Evolutionary conservation across 2,329 filamentous ascomycete genomes (phyloP), one percentile per base, ranked within the genome.

Genomic region (Trichoderma harzianum): DNA sequence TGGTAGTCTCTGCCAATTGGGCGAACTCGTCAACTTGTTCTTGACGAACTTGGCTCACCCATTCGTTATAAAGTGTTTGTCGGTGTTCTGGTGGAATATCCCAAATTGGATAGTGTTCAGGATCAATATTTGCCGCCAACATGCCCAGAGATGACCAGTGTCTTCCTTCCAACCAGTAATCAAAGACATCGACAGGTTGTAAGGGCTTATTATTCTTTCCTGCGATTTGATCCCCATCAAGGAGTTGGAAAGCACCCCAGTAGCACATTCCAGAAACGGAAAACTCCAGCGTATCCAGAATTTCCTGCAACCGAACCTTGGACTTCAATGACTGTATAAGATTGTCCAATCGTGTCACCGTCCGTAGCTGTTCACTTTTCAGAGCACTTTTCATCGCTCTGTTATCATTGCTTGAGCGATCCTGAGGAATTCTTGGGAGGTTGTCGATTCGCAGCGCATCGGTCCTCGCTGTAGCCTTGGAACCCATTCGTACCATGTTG

Each of bases 401-500:
- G 6, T 64, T 34, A 7, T 73, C 66, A 12, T 10, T 3, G 1
- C 63, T 61, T 0, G 61, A n/a, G 21, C 71, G 69, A 57, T 39
- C 64, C 3, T 26, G 21, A 7, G 28, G 5, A 18, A 65, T 34
- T n/a, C 43, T 67, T 2, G 69, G 53, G 1, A 87, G 84, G 26
- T 83, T 80, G 0, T 77, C 82, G 1, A 92, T 77, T 2, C 78
- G 82, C 0, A 92, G 79, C 0, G 74, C 64, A 2, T 82, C 80
- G 0, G 89, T 92, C 5, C 79, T 78, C 0, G 76, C 30, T 0
- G 85, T 89, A 0, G 76, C 87, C 73, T 92, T 92, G 0, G 85
- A 86, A 0, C 92, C 92, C 0, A 94, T 82, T 0, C 92, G 86
- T 0, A 92, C 86, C 70, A 93, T 91, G 0, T 75, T 47, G 0